Evolutionary conservation across 495 filamentous ascomycete genomes (phyloP), one percentile per base, ranked within the genome.

Genomic region (Niebla homalea): DNA sequence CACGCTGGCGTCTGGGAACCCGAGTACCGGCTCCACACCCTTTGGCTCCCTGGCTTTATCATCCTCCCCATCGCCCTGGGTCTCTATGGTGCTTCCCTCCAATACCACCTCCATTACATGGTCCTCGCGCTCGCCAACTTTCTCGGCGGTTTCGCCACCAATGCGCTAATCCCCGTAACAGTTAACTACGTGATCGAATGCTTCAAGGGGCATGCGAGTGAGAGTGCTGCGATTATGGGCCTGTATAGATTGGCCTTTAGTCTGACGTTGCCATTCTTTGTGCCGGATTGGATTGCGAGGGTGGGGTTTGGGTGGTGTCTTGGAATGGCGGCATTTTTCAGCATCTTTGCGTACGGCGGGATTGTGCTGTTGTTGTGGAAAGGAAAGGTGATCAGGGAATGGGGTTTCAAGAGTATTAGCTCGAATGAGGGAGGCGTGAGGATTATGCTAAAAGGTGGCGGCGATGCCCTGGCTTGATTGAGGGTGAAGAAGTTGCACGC

Each of bases 121-220:
- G 67, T 76, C 1, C 26, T 74, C 3, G 70, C 68, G 6, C 57
- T 73, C 38, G 67, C 63, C 1, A 63, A 65, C 16, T 49, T 71
- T 26, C 48, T 60, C 36, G 60, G 62, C 46, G 67, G 70, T 20
- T 69, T 71, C 5, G 66, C 72, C 6, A 65, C 66, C 0, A 65
- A 42, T 3, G 39, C 37, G 7, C 6, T 32, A 11, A 32, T 32
- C 12, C 26, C 26, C 26, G 26, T 32, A 10, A 50, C 23, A 1
- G 15, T 73, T 35, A 77, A 74, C 36, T 77, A 77, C 46, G 60
- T 73, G 35, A 68, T 68, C 12, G 72, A 77, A 50, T 69, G 64
- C 46, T 74, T 74, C 53, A 58, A 62, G 22, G 43, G 52, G 1
- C 61, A 70, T 51, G 67, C 71, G 11, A 61, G 64, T 2, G 70